Conservation (phyloP, 2,329 filamentous ascomycete genomes). For the Camptophora hylomeconis region DNA sequence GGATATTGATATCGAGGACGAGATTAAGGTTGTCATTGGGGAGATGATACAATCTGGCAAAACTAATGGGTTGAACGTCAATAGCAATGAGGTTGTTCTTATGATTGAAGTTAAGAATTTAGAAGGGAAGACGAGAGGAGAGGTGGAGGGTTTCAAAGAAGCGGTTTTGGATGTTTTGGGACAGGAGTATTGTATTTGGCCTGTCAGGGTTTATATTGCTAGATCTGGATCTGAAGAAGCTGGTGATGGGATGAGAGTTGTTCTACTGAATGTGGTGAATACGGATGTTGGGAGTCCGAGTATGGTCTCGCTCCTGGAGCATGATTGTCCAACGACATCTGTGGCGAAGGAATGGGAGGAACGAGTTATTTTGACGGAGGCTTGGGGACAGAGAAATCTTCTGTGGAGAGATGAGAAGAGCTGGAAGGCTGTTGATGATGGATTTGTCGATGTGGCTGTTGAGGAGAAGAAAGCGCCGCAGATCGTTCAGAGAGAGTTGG, state of each 20-base stretch:
- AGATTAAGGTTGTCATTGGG: slow-evolving; percentile 2
- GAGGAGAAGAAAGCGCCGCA: neutral
- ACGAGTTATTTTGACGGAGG: slow-evolving; percentile 8
- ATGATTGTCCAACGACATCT: slow-evolving; percentile 9
- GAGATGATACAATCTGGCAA: slow-evolving; percentile 6
- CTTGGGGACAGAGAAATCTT: slow-evolving; percentile 12
- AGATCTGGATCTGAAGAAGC: neutral
- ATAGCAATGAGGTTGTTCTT: slow-evolving; percentile 17
- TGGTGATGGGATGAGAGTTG: slow-evolving; percentile 7
- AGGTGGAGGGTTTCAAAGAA: slow-evolving; percentile 7
- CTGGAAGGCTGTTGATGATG: too few relatives aligned
- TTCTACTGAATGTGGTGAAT: slow-evolving; percentile 17
- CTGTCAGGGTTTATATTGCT: slow-evolving; percentile 12
- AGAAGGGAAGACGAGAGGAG: neutral
- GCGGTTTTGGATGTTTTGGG: slow-evolving; percentile 2
- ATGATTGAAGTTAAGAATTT: slow-evolving; percentile 8
- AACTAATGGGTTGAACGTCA: slow-evolving; percentile 8
- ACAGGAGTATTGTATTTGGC: slow-evolving; percentile 11
- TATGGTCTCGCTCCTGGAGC: slow-evolving; percentile 17
- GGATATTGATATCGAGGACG: neutral
- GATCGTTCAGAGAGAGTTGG: too few relatives aligned
- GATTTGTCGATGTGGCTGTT: neutral
- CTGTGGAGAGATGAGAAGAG: slow-evolving; percentile 7
- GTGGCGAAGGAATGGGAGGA: slow-evolving; percentile 10
- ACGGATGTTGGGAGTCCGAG: slow-evolving; percentile 17